Conservation (phyloP, 495 filamentous ascomycete species). For the Xylaria intraflava region DNA sequence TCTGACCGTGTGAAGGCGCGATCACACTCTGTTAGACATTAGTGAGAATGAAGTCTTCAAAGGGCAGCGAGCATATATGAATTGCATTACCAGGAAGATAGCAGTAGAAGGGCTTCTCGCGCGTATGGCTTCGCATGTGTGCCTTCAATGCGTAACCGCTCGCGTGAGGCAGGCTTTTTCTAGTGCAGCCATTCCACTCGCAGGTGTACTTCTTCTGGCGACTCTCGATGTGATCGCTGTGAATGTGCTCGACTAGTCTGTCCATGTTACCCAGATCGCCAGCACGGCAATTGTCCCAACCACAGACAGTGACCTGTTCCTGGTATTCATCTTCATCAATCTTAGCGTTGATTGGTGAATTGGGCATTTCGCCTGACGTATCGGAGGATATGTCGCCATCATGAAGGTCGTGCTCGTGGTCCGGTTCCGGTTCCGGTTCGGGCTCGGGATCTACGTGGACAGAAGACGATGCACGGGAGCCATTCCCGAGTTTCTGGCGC, state of each 20-base stretch:
- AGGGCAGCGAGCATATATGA: not conserved
- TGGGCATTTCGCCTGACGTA: conserved; percentile 77
- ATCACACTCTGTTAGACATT: conserved; percentile 70
- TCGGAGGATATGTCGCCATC: conserved; percentile 72
- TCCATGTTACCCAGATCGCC: conserved; percentile 92
- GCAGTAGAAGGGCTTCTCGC: conserved; percentile 98
- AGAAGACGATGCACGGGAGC: conserved; percentile 41
- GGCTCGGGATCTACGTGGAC: conserved; percentile 34
- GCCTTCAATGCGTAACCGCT: conserved; percentile 93
- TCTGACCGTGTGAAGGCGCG: conserved; percentile 95
- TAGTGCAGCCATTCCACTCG: conserved; percentile 83
- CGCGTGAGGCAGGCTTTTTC: conserved; percentile 85
- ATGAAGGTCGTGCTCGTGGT: conserved; percentile 30
- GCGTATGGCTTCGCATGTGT: conserved; percentile 95
- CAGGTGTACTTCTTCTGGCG: conserved; percentile 72
- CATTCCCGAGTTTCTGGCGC: conserved; percentile 41
- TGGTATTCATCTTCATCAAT: conserved; percentile 74
- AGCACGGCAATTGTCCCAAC: conserved; percentile 77
- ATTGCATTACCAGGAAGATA: conserved; percentile 68
- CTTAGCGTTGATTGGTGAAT: conserved; percentile 54
- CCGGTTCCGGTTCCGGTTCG: conserved; percentile 34
- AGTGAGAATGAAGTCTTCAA: not conserved
- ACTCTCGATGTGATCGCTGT: conserved; percentile 83
- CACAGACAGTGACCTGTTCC: conserved; percentile 84
- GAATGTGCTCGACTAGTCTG: conserved; percentile 83